Conservation (phyloP, 2,329 filamentous ascomycete species). For the Botrytis squamosa region DNA sequence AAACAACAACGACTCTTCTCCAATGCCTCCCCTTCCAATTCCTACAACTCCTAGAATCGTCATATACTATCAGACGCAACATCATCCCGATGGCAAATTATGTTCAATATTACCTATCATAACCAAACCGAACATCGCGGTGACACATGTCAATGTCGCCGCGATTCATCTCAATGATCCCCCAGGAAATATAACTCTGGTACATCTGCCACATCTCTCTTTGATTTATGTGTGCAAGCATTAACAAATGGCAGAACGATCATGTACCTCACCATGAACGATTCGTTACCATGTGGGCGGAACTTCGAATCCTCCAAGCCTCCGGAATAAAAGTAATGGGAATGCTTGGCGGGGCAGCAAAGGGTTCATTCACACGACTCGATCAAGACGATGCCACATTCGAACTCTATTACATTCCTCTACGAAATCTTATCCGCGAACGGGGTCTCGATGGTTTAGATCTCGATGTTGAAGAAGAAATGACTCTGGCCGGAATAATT, state of each 20-base stretch:
- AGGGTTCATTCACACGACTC: slow-evolving; percentile 66
- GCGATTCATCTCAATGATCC: slow-evolving; percentile 78
- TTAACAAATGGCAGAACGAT: slow-evolving; percentile 65
- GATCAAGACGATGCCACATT: slow-evolving; percentile 60
- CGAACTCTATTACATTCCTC: slow-evolving; percentile 69
- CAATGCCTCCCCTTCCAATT: slow-evolving; percentile 37
- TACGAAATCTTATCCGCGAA: slow-evolving; percentile 62
- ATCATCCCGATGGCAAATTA: slow-evolving; percentile 51
- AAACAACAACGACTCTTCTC: background rate
- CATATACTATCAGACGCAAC: slow-evolving; percentile 65
- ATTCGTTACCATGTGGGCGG: slow-evolving; percentile 74
- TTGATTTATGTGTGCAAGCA: slow-evolving; percentile 64
- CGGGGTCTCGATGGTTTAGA: slow-evolving; percentile 68
- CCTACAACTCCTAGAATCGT: slow-evolving; percentile 43
- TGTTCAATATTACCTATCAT: slow-evolving; percentile 58
- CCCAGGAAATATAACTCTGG: slow-evolving; percentile 47
- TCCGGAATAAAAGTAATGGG: slow-evolving; percentile 76
- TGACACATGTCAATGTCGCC: slow-evolving; percentile 82
- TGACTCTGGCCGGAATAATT: slow-evolving; percentile 65
- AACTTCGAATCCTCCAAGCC: slow-evolving; percentile 69
- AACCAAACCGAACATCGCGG: slow-evolving; percentile 51
- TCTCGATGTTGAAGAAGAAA: slow-evolving; percentile 76
- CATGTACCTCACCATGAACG: slow-evolving; percentile 64
- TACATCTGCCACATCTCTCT: slow-evolving; percentile 63
- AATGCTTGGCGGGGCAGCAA: slow-evolving; percentile 84